A percentile compares a stretch with the other conserved stretches of the same genome.
phyloP scores from a whole-genome alignment of 768 basidiomycete species.

The button mushroom (Agaricus bisporus) region DNA sequence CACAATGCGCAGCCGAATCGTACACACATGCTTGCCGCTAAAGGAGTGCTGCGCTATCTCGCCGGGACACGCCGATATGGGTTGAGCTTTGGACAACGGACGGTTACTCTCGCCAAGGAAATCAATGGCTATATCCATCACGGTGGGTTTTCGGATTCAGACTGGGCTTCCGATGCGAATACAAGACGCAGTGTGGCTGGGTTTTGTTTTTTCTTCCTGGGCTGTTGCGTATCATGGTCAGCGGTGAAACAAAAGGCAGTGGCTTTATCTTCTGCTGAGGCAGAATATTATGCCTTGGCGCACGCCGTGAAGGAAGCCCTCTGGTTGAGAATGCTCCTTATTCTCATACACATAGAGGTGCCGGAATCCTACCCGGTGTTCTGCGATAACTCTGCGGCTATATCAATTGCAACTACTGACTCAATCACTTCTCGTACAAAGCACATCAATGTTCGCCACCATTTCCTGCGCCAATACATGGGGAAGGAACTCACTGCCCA shows the following conservation, averaged over 20 bases:
- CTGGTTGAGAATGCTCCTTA: slow-evolving; percentile 22
- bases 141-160: slow-evolving; percentile 20
- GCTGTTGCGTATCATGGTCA: slow-evolving; percentile 25
- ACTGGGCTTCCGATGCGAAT: slow-evolving; percentile 19
- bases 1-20: slow-evolving; percentile 18
- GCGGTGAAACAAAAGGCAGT: slow-evolving; percentile 26
- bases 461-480: slow-evolving; percentile 29
- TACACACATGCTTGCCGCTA: slow-evolving; percentile 20
- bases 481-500: slow-evolving; percentile 14
- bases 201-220: slow-evolving; percentile 23
- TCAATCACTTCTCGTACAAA: slow-evolving; percentile 23
- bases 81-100: slow-evolving; percentile 10
- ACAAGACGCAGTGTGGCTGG: slow-evolving; percentile 24
- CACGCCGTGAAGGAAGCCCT: slow-evolving; percentile 21
- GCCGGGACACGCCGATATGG: slow-evolving; percentile 15
- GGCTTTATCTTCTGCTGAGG: slow-evolving; percentile 27
- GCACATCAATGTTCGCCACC: slow-evolving; percentile 22
- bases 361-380: slow-evolving; percentile 15
- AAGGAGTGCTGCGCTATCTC: slow-evolving; percentile 23
- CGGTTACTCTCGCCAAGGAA: not conserved
- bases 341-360: slow-evolving; percentile 2
- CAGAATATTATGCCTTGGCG: slow-evolving; percentile 30
- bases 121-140: slow-evolving; percentile 5
- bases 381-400: slow-evolving; percentile 17
- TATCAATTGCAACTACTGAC: slow-evolving; percentile 14